phyloP scores from a whole-genome alignment of 306 rosid species.

The Casuarina glauca region DNA sequence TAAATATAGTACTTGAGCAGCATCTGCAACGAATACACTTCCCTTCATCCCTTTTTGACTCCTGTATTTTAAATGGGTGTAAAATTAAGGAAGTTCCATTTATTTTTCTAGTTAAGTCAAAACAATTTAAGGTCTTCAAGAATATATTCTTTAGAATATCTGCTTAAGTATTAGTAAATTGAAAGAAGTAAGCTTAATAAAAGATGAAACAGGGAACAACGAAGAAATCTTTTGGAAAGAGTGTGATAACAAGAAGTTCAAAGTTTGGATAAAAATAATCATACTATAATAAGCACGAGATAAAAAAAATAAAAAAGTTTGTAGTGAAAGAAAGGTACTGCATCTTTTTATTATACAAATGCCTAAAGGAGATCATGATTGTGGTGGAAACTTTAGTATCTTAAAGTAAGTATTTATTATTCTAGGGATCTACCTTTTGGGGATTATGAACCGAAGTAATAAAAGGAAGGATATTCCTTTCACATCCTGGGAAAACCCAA shows the following conservation, averaged over 20 bases:
- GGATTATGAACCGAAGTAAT: too few relatives aligned
- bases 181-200: background rate
- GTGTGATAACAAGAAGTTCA: background rate
- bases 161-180: background rate
- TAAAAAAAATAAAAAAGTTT: background rate
- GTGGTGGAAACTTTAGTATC: too few relatives aligned
- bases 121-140: conserved; percentile 1
- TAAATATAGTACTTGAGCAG: too few relatives aligned
- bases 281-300: background rate
- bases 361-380: too few relatives aligned
- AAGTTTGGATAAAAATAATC: too few relatives aligned
- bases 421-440: too few relatives aligned
- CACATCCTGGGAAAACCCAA: too few relatives aligned
- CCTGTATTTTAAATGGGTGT: too few relatives aligned
- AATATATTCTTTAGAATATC: background rate
- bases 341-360: background rate
- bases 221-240: background rate
- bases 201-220: background rate
- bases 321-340: background rate
- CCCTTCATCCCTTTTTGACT: too few relatives aligned
- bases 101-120: conserved; percentile 5
- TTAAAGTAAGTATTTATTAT: too few relatives aligned
- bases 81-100: conserved; percentile 4
- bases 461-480: too few relatives aligned
- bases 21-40: too few relatives aligned